Evolutionary conservation across 139 green algal species (phyloP), one percentile per base, ranked within the genome.

Genomic region (Asterochloris sp.): DNA sequence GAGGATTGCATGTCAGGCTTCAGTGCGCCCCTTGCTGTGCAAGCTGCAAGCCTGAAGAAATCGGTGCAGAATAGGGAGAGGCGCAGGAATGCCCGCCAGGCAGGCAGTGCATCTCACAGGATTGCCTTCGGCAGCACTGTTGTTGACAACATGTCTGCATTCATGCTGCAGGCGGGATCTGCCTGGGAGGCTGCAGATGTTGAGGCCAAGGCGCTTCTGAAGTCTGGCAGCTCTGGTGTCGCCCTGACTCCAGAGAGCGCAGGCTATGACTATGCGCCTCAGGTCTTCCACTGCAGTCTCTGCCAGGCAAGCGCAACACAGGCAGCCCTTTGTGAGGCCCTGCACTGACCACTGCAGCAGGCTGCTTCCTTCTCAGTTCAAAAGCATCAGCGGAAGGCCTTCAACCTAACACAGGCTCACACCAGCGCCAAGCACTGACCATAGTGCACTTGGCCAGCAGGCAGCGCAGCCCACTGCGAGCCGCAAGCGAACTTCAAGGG

Each of bases 21-120:
- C 11, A n/a, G 38, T 4, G 76, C 76, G 17, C 76, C 76, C 12
- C 60, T 80, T 69, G 54, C 76, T 54, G 76, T 69, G 6, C 76
- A 80, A 62, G 28, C 28, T 61, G 60, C 76, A 38, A 68, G 38
- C 29, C 76, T 80, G 14, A 80, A 80, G 61, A 80, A 80, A 69
- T 69, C 23, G 8, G 54, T 80, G 60, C 60, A 80, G 13, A 80
- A 80, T 21, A 67, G 76, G 14, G 54, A 80, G 13, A 80, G 24
- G 19, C 76, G 76, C 23, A 28, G 76, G 24, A 67, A 69, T 13
- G 29, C 60, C n/a, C 11, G 21, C 17, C 26, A 26, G 61, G 76
- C 69, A 47, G 13, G 76, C 24, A 29, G 8, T 2, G 60, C 62
- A 16, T 24, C 23, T 63, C 29, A 12, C 27, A 23, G 28, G 13